These are phyloP conservation scores for Cajanus cajan DNA, from an alignment of 306 rosid species.

Conservation along the genomic window DNA sequence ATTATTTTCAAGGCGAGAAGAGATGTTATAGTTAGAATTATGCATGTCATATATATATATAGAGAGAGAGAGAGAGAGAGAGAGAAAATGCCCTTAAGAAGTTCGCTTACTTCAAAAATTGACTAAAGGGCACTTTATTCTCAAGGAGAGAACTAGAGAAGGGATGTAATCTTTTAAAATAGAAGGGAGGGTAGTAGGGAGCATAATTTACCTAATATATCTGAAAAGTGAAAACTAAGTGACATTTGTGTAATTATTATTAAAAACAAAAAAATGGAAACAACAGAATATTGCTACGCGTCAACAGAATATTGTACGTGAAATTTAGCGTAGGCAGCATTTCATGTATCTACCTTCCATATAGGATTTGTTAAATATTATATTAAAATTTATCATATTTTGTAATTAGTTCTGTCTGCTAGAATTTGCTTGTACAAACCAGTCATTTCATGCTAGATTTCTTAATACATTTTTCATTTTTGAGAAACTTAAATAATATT, in stretches of 20 bases:
- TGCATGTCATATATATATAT: not conserved
- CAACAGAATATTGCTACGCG: not conserved
- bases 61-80: too few relatives aligned
- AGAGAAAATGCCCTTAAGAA: not conserved
- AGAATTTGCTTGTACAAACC: not conserved
- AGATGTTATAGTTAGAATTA: too few relatives aligned
- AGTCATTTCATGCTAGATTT: not conserved
- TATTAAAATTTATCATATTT: not conserved
- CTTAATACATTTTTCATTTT: not conserved
- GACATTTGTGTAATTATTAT: not conserved
- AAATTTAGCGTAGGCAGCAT: not conserved
- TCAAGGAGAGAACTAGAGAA: not conserved
- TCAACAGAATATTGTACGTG: too few relatives aligned
- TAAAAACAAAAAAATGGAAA: too few relatives aligned
- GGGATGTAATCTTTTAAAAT: not conserved
- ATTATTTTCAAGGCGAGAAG: too few relatives aligned
- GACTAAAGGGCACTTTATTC: not conserved
- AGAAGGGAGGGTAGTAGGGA: not conserved
- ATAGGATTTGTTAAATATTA: not conserved
- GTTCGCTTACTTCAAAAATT: not conserved
- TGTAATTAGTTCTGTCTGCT: not conserved
- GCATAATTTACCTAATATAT: not conserved
- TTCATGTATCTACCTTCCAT: not conserved
- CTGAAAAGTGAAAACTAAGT: not conserved
- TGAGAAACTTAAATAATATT: not conserved